Base-by-base conservation (phyloP, 345 rosid species). In the Hibiscus syriacus region DNA sequence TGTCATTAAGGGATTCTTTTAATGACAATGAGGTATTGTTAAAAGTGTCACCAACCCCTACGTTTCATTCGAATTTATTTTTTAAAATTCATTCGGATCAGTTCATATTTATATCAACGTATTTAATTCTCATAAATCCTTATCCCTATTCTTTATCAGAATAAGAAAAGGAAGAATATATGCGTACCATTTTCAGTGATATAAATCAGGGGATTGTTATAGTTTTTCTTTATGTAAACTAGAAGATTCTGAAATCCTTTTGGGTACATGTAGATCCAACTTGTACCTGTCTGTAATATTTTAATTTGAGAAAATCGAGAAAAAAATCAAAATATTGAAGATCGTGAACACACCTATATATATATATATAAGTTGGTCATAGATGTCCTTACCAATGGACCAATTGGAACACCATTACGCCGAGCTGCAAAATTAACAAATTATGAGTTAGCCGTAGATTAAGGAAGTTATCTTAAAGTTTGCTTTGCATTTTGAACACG, bases 181-280 rank as follows among this genome's bases (percentile, higher is more conserved):
- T 6, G 17, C 23, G 11, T 82, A 81, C 92, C 92, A 20, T 87
- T 87, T 52, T 85, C 92, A n/a, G 89, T 83, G 5, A 87, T 76
- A 67, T 78, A 80, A 46, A 87, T 77, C 12, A 66, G 9, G 3
- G 88, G 92, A 39, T 80, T 64, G 12, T 82, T 76, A 64, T 80
- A 87, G 57, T 80, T 82, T 34, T 73, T 55, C 66, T 85, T 82
- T 54, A 73, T 70, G 64, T 85, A 72, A 9, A 83, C 55, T 62
- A 85, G 49, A 10, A 83, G 63, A 55, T 80, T 80, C 32, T 61
- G 74, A 57, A 87, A 29, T 39, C 92, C 92, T 36, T 14, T 25
- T 12, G 10, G 22, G 6, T 85, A 80, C n/a, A 77, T 73, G 64
- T 59, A 79, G 64, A 87, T 74, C 89, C 90, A 85, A n/a, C 68